These are phyloP conservation scores for Pichia sp. DNA, from an alignment of 1,139 yeast genomes.

Conservation along the genomic window DNA sequence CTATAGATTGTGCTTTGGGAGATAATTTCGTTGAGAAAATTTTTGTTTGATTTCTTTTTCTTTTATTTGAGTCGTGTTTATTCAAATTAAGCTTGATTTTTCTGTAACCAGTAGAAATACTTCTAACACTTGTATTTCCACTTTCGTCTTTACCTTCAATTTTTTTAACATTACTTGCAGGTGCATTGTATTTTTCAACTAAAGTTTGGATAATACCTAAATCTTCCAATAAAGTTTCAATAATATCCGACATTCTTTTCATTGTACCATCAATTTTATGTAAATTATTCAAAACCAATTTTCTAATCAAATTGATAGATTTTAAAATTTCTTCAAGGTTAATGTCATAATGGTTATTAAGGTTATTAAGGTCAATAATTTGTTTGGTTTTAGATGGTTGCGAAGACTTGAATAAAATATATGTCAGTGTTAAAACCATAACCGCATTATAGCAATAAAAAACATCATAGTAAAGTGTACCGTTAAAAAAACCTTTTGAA, in stretches of 20 bases:
- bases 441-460: slow-evolving; percentile 37
- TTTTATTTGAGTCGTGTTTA: slow-evolving; percentile 5
- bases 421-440: slow-evolving; percentile 35
- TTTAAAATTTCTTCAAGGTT: slow-evolving; percentile 29
- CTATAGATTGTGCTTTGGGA: no score
- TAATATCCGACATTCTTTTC: slow-evolving; percentile 34
- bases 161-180: slow-evolving; percentile 25
- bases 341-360: slow-evolving; percentile 25
- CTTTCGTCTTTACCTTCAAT: slow-evolving; percentile 26
- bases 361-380: slow-evolving; percentile 27
- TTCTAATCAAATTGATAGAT: slow-evolving; percentile 33
- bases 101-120: slow-evolving; percentile 26
- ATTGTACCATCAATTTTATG: slow-evolving; percentile 35
- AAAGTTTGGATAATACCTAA: slow-evolving; percentile 33
- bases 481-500: slow-evolving; percentile 33
- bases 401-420: slow-evolving; percentile 32
- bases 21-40: background rate
- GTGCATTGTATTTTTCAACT: slow-evolving; percentile 29
- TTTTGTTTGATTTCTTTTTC: background rate
- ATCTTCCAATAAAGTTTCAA: slow-evolving; percentile 35
- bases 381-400: slow-evolving; percentile 17
- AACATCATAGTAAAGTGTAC: slow-evolving; percentile 36
- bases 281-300: slow-evolving; percentile 30
- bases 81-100: slow-evolving; percentile 19
- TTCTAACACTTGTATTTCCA: slow-evolving; percentile 28